phyloP scores from a whole-genome alignment of 176 grass and related monocot species.

The Cenchrus americanus region DNA sequence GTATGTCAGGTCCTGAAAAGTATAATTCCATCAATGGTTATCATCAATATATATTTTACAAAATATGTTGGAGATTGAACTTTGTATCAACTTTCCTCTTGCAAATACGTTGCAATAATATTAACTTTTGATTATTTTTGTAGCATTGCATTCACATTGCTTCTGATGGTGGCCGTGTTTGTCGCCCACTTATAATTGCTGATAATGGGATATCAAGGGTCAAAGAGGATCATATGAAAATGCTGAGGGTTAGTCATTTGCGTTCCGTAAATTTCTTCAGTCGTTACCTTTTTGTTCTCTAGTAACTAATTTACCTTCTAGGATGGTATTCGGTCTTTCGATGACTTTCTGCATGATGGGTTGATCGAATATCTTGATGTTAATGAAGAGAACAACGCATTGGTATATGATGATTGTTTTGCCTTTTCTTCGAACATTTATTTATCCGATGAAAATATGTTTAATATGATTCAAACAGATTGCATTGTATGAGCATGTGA shows the following conservation, averaged over 20 bases:
- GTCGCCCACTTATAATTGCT: slow-evolving; percentile 94
- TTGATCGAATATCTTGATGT: slow-evolving; percentile 97
- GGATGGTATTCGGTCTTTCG: slow-evolving; percentile 84
- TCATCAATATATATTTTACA: no score
- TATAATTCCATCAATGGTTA: no score
- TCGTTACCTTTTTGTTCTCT: no score
- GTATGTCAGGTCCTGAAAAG: no score
- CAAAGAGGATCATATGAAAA: slow-evolving; percentile 86
- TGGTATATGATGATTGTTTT: slow-evolving; percentile 55
- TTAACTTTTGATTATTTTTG: no score
- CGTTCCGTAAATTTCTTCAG: no score
- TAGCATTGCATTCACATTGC: slow-evolving; percentile 92
- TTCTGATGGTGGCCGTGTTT: slow-evolving; percentile 93
- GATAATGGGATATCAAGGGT: slow-evolving; percentile 91
- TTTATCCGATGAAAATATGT: no score
- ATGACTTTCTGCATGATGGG: slow-evolving; percentile 93
- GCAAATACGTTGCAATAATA: no score
- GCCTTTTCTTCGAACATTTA: slow-evolving; percentile 18
- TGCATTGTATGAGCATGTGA: slow-evolving; percentile 83
- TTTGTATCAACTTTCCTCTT: no score
- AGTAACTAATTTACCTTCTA: slow-evolving; percentile 47
- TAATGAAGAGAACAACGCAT: slow-evolving; percentile 96
- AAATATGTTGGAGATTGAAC: no score
- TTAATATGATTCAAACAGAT: slow-evolving; percentile 67
- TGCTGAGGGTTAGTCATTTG: slow-evolving; percentile 66